These are phyloP conservation scores for Fusarium armeniacum DNA, from an alignment of 2,329 filamentous ascomycete species.

Conservation along the genomic window DNA sequence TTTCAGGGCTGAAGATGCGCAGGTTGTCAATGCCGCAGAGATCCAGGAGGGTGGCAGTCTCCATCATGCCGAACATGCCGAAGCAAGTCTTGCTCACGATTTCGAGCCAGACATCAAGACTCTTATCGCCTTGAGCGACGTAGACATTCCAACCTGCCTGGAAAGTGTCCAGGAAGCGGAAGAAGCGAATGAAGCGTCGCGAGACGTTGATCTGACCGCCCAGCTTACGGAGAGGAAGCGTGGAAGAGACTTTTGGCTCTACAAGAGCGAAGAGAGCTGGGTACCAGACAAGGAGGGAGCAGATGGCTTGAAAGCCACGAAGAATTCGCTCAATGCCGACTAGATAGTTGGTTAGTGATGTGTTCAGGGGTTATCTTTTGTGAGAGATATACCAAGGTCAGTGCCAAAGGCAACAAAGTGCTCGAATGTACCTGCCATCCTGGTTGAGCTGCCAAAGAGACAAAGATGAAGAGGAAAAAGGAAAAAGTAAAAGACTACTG, in stretches of 20 bases:
- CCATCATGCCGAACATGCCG: constrained; percentile 76
- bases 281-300: constrained; percentile 64
- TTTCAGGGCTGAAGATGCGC: constrained; percentile 66
- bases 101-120: constrained; percentile 63
- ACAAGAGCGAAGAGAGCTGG: constrained; percentile 58
- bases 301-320: constrained; percentile 68
- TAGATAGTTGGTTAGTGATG: constrained; percentile 49
- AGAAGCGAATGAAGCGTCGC: constrained; percentile 76
- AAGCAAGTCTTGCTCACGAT: constrained; percentile 70
- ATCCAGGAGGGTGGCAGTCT: constrained; percentile 74
- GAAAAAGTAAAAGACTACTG: constrained; percentile 1
- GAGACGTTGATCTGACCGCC: constrained; percentile 61
- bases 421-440: constrained; percentile 50
- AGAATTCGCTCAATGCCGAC: constrained; percentile 73
- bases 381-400: constrained; percentile 57
- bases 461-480: neutral
- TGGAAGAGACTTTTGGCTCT: constrained; percentile 51
- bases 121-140: constrained; percentile 45
- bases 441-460: neutral
- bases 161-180: constrained; percentile 76
- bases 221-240: constrained; percentile 55
- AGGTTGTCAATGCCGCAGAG: constrained; percentile 59
- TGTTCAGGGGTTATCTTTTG: neutral
- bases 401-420: constrained; percentile 62
- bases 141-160: constrained; percentile 63